Evolutionary conservation across 1,284 basidiomycete genomes (phyloP).

Genomic region (Naganishia sp.): DNA sequence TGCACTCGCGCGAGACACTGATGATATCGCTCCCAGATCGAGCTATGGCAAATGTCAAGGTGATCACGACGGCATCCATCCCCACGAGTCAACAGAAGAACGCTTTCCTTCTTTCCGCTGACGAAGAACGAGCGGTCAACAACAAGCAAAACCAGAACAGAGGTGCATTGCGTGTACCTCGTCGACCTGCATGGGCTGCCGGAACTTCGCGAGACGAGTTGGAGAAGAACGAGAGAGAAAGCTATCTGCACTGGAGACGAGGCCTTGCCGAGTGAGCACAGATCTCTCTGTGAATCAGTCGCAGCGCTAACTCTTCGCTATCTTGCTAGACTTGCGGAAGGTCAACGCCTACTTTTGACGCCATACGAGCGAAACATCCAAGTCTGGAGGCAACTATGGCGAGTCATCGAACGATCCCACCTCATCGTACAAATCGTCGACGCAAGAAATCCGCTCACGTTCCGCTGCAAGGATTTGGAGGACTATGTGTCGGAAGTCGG

Average conservation of each 20-base stretch:
- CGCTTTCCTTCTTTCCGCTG: constrained; percentile 80
- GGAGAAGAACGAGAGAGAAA: constrained; percentile 81
- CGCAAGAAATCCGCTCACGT: constrained; percentile 85
- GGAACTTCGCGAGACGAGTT: constrained; percentile 72
- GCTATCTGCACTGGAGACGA: constrained; percentile 87
- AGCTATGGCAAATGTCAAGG: constrained; percentile 73
- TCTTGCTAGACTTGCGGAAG: constrained; percentile 46
- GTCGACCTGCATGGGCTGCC: constrained; percentile 81
- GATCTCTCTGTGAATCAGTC: too few species aligned
- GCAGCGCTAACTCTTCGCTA: too few species aligned
- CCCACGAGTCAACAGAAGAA: constrained; percentile 60
- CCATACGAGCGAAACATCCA: constrained; percentile 95
- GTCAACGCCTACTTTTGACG: constrained; percentile 71
- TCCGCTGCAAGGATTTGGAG: constrained; percentile 90
- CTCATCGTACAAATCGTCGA: constrained; percentile 94
- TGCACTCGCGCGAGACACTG: background rate
- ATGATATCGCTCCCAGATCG: constrained; percentile 62
- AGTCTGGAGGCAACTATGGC: constrained; percentile 95
- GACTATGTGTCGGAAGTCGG: constrained; percentile 81
- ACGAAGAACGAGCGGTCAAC: constrained; percentile 76
- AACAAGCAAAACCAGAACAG: constrained; percentile 73
- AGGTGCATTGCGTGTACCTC: constrained; percentile 74
- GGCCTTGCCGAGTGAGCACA: constrained; percentile 75
- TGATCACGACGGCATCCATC: constrained; percentile 70
- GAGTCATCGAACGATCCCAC: constrained; percentile 89